Conservation (phyloP, 495 filamentous ascomycete genomes). For the Penicillium macrosclerotiorum region DNA sequence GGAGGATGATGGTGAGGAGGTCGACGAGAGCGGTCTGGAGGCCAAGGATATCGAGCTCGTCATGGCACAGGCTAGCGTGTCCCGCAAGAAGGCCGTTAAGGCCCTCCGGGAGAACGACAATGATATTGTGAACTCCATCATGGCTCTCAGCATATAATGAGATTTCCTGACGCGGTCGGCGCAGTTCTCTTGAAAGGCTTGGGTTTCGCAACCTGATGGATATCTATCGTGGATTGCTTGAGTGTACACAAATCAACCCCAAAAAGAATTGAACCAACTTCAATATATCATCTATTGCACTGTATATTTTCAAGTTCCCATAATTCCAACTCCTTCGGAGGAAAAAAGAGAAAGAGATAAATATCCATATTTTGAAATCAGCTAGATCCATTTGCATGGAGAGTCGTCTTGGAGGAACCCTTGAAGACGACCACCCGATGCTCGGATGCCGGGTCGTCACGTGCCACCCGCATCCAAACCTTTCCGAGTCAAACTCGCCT, state of each 20-base stretch:
- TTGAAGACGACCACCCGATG: no score
- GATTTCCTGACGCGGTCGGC: conserved; percentile 1
- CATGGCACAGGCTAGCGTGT: conserved; percentile 96
- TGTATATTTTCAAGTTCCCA: no score
- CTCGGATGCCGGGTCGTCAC: conserved; percentile 43
- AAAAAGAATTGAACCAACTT: conserved; percentile 38
- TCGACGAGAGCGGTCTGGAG: conserved; percentile 90
- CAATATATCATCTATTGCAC: conserved; percentile 1
- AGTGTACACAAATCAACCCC: conserved; percentile 45
- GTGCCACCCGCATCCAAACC: conserved; percentile 45
- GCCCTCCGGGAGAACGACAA: conserved; percentile 98
- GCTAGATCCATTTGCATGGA: no score
- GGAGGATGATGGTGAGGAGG: conserved; percentile 93
- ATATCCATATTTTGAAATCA: no score
- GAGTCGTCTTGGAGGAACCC: no score
- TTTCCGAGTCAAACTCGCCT: conserved; percentile 46
- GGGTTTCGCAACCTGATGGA: conserved; percentile 31
- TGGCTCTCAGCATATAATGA: conserved; percentile 92
- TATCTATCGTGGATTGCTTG: conserved; percentile 26
- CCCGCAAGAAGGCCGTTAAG: conserved; percentile 96
- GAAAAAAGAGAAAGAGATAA: no score
- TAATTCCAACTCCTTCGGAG: no score
- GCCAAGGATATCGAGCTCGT: conserved; percentile 99
- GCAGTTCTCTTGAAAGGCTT: conserved; percentile 30
- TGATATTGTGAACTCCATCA: conserved; percentile 99